Base-by-base conservation (phyloP, 2,329 filamentous ascomycete genomes). In the Phaeophleospora eucalypticola region DNA sequence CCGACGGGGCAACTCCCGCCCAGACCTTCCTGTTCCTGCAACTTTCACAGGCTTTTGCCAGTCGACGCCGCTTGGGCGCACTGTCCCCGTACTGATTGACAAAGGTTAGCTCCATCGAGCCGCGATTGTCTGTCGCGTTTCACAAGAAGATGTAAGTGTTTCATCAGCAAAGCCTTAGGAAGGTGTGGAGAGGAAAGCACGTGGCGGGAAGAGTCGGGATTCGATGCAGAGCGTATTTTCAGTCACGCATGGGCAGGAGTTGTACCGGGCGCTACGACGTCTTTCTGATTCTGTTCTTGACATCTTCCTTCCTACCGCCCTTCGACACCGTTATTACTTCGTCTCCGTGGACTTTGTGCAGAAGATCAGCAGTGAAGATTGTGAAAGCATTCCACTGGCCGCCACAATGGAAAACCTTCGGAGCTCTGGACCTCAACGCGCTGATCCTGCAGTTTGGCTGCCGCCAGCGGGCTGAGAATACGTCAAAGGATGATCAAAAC, bases 11-110 rank as follows among this genome's bases (percentile, higher is more conserved):
- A 29, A 29, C 24, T 29, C 7, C 24, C 24, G 24, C 24, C 24
- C 24, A 29, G 7, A 64, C 63, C 52, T 65, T 65, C 29, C 61
- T 52, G 4, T 59, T 52, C 37, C 63, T 39, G 43, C 63, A 65
- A 19, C 53, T 48, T 16, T 63, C 61, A 48, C 63, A 65, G 3
- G 63, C 63, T 45, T 64, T 64, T 3, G 62, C 63, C 3, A 65
- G 53, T 17, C 63, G 54, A 36, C 59, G 58, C 7, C 62, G 56
- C 45, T 65, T 65, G 14, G 61, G 62, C 9, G 57, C 51, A 35
- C 20, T 52, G 19, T 64, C 60, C 17, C 57, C 61, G 43, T 63
- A 64, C 27, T 65, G 63, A 40, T 63, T 58, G 9, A 65, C 63
- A 41, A 65, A 65, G 0, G 62, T 65, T 36, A 64, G 50, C 48